Conservation (phyloP, 2,329 filamentous ascomycete species). For the Xylariaceae sp. region DNA sequence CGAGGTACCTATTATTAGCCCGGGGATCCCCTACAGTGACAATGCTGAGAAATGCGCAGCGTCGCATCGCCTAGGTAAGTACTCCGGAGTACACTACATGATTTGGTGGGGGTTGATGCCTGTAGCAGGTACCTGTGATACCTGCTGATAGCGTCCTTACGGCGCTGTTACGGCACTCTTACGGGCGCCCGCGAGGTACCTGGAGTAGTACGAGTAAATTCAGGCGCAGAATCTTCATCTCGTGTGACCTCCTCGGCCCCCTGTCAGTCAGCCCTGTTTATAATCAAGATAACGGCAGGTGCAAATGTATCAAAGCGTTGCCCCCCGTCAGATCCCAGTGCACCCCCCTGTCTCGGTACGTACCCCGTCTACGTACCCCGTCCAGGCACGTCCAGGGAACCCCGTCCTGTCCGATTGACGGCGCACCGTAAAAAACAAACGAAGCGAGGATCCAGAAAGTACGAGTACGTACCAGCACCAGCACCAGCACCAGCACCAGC, state of each 20-base stretch:
- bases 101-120: background rate
- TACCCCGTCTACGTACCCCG: too few relatives aligned
- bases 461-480: too few relatives aligned
- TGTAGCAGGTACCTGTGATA: background rate
- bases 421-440: too few relatives aligned
- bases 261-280: background rate
- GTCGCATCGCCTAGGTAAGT: too few relatives aligned
- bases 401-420: background rate
- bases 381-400: too few relatives aligned
- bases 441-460: too few relatives aligned
- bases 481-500: background rate
- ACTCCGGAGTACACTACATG: background rate
- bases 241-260: conserved; percentile 10
- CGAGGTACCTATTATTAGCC: too few relatives aligned
- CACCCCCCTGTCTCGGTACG: too few relatives aligned
- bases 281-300: background rate
- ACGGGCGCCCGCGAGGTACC: too few relatives aligned
- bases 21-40: too few relatives aligned
- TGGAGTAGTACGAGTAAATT: background rate
- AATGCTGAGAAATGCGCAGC: background rate
- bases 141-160: background rate
- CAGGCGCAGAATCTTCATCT: conserved; percentile 13
- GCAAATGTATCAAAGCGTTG: background rate
- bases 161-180: too few relatives aligned
- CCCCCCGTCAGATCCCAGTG: too few relatives aligned